phyloP scores from a whole-genome alignment of 2,329 filamentous ascomycete species.

The Phialocephala sp. region DNA sequence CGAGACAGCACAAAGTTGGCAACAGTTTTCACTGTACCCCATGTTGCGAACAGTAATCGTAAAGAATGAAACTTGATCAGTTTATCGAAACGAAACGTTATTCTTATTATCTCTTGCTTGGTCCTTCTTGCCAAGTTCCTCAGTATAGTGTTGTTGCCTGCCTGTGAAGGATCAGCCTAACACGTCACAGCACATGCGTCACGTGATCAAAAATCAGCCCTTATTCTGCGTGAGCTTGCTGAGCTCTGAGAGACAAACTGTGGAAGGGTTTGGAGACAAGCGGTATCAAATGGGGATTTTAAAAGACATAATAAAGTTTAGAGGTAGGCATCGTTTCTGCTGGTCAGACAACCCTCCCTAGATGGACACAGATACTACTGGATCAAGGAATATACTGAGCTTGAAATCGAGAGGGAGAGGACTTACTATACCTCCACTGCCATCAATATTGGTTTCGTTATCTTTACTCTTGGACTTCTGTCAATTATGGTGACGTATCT shows the following conservation, averaged over 20 bases:
- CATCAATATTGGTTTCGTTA: background rate
- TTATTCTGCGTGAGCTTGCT: background rate
- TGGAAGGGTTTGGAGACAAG: too few species aligned
- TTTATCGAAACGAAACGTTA: too few species aligned
- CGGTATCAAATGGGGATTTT: background rate
- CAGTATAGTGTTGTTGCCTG: conserved; percentile 6
- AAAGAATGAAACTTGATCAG: too few species aligned
- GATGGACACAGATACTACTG: background rate
- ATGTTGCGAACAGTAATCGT: background rate
- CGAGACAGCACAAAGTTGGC: conserved; percentile 21
- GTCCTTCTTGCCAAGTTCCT: too few species aligned
- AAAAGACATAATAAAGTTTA: background rate
- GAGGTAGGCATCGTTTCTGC: background rate
- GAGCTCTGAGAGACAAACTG: too few species aligned
- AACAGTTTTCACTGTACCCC: conserved; percentile 8
- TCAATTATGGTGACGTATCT: background rate
- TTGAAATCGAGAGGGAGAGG: background rate
- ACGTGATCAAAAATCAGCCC: background rate
- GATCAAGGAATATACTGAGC: background rate
- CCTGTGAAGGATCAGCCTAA: background rate
- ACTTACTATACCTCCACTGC: background rate
- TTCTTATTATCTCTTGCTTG: too few species aligned
- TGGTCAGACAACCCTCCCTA: background rate
- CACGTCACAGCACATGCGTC: conserved; percentile 1
- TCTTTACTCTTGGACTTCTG: background rate